These are phyloP conservation scores for Aegilops longissima DNA, from an alignment of 176 grass and related monocot genomes.

Conservation along the genomic window DNA sequence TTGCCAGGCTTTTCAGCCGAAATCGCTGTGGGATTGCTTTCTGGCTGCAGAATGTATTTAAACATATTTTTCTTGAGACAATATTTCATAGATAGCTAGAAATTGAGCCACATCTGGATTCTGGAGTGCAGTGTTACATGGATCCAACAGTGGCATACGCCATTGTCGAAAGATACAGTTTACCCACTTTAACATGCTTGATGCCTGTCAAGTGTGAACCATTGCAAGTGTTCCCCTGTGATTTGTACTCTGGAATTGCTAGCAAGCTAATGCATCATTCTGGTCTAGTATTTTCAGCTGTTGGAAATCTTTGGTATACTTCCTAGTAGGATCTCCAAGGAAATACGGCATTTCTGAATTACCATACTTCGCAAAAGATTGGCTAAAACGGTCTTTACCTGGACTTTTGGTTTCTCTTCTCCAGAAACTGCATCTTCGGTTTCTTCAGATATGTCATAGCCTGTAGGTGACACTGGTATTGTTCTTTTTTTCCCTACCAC, in stretches of 20 bases:
- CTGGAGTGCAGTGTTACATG: background rate
- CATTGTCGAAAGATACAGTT: background rate
- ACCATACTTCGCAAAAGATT: background rate
- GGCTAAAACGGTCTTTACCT: background rate
- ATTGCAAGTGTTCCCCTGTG: background rate
- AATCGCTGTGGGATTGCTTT: background rate
- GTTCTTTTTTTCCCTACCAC: background rate
- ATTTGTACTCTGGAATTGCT: background rate
- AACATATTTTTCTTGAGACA: background rate
- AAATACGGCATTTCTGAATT: background rate
- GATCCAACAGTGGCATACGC: background rate
- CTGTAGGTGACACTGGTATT: background rate
- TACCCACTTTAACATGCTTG: background rate
- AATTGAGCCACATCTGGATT: background rate
- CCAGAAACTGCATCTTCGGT: background rate
- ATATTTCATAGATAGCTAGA: background rate
- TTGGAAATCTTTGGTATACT: slow-evolving; percentile 14
- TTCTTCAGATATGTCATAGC: background rate
- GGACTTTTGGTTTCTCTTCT: background rate
- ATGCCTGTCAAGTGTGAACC: background rate
- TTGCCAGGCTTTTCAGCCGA: background rate
- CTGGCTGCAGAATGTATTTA: background rate
- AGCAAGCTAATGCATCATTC: background rate
- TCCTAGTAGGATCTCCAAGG: background rate
- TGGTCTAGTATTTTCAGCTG: background rate